Evolutionary conservation across 1,139 yeast species (phyloP).

Genomic region (Blastobotrys illinoisensis): DNA sequence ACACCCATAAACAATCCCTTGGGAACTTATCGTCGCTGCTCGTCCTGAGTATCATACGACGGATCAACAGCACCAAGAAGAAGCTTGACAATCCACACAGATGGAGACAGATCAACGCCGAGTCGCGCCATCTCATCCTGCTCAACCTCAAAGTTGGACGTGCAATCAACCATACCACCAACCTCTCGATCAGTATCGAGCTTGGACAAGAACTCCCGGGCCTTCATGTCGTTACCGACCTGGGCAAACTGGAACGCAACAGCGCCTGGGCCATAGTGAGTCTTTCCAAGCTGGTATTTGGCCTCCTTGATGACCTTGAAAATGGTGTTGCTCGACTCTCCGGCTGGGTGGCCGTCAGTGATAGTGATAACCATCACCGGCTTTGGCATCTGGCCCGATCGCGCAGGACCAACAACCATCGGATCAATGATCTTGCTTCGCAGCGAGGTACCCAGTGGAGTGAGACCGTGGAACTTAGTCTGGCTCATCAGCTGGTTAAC

Average conservation of each 20-base stretch:
- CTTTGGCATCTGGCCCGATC: slow-evolving; percentile 24
- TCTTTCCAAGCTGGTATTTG: slow-evolving; percentile 22
- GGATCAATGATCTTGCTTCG: slow-evolving; percentile 30
- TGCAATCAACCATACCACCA: slow-evolving; percentile 33
- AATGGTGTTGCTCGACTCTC: slow-evolving; percentile 27
- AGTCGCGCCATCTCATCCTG: slow-evolving; percentile 32
- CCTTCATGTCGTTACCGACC: slow-evolving; percentile 33
- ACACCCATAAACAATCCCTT: background rate
- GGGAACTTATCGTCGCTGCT: slow-evolving; percentile 14
- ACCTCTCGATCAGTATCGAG: slow-evolving; percentile 30
- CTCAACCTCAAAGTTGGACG: slow-evolving; percentile 33
- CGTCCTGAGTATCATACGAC: slow-evolving; percentile 31
- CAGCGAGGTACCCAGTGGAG: slow-evolving; percentile 32
- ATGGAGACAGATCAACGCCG: slow-evolving; percentile 32
- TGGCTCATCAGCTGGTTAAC: slow-evolving; percentile 26
- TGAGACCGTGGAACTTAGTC: slow-evolving; percentile 29
- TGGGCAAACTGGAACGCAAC: slow-evolving; percentile 34
- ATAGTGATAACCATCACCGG: slow-evolving; percentile 32
- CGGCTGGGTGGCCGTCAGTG: slow-evolving; percentile 35
- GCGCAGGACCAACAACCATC: slow-evolving; percentile 28
- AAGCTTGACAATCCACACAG: slow-evolving; percentile 32
- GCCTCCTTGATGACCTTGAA: slow-evolving; percentile 28
- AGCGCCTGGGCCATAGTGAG: slow-evolving; percentile 31
- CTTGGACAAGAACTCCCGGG: slow-evolving; percentile 30
- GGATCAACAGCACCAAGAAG: slow-evolving; percentile 31